phyloP scores from a whole-genome alignment of 495 filamentous ascomycete genomes.

The Penicillium egyptiacum region DNA sequence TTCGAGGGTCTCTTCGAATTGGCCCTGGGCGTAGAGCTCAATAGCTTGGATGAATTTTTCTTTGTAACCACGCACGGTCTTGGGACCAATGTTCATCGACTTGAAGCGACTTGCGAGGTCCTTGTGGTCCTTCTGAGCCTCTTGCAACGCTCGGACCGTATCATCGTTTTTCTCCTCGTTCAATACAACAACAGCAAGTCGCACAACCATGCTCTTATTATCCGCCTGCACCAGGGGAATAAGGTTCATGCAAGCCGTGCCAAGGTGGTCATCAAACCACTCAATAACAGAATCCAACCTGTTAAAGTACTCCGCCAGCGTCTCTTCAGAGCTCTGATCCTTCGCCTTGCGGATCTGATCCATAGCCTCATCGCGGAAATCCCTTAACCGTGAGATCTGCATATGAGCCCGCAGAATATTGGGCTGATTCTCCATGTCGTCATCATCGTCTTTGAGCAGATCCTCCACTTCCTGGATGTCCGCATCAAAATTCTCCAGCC shows the following conservation, averaged over 20 bases:
- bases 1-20: slow-evolving; percentile 72
- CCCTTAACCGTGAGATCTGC: slow-evolving; percentile 83
- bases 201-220: slow-evolving; percentile 84
- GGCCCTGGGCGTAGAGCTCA: slow-evolving; percentile 64
- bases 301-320: slow-evolving; percentile 83
- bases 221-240: slow-evolving; percentile 81
- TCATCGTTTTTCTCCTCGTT: slow-evolving; percentile 96
- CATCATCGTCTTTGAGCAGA: slow-evolving; percentile 77
- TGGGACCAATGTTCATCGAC: slow-evolving; percentile 86
- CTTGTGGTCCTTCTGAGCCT: slow-evolving; percentile 91
- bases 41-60: slow-evolving; percentile 87
- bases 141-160: slow-evolving; percentile 83
- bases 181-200: slow-evolving; percentile 86
- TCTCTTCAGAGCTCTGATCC: slow-evolving; percentile 71
- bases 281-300: slow-evolving; percentile 84
- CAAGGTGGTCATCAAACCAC: slow-evolving; percentile 95
- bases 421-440: slow-evolving; percentile 84
- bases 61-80: slow-evolving; percentile 93
- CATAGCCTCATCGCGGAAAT: slow-evolving; percentile 94
- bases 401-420: slow-evolving; percentile 88
- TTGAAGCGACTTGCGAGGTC: slow-evolving; percentile 92
- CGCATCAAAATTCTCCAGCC: slow-evolving; percentile 80
- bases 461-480: slow-evolving; percentile 70
- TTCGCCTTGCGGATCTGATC: slow-evolving; percentile 80
- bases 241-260: slow-evolving; percentile 81